Evolutionary conservation across 345 rosid species (phyloP), one percentile per base, ranked within the genome.

Genomic region (Syzygium jambos): DNA sequence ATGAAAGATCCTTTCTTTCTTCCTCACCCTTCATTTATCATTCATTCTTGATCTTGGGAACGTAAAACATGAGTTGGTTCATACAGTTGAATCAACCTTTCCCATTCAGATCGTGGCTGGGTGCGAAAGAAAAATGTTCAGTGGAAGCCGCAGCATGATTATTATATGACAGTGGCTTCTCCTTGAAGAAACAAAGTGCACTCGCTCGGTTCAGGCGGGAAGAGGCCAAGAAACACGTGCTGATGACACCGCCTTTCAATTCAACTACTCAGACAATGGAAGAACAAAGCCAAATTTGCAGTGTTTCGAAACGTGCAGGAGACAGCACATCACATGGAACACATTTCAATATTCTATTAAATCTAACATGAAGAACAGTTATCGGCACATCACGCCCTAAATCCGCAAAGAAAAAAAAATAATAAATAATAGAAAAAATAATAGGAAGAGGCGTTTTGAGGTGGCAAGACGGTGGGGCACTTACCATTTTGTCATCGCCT

Each of bases 401-500:
- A 57, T 57, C 63, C 68, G 34, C 68, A 6, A 19, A 54, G 7
- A 21, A 54, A 54, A 61, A 56, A 6, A 5, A 43, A 43, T 0
- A 56, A 56, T 4, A 11, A 10, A 11, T 25, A 11, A 57, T 29
- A 4, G 63, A 25, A 29, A 34, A 29, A 15, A 38, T 5, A 65
- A 15, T 15, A 6, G 41, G 21, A 61, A 65, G 78, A 65, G 78
- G 80, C 80, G 49, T 49, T 73, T 73, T 73, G 49, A 73, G 80
- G 49, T 5, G 21, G 49, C 4, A 38, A 9, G 49, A 19, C 27
- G 25, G 59, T 27, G 59, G 59, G 59, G 22, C 27, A 22, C 80
- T 34, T 88, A 90, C 93, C 93, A 49, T 84, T 86, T 55, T 89
- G 51, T 91, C 91, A 53, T 78, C 86, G 21, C 89, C 92, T 68